Evolutionary conservation across 2,329 filamentous ascomycete species (phyloP).

Genomic region (Hymenoscyphus scutula): DNA sequence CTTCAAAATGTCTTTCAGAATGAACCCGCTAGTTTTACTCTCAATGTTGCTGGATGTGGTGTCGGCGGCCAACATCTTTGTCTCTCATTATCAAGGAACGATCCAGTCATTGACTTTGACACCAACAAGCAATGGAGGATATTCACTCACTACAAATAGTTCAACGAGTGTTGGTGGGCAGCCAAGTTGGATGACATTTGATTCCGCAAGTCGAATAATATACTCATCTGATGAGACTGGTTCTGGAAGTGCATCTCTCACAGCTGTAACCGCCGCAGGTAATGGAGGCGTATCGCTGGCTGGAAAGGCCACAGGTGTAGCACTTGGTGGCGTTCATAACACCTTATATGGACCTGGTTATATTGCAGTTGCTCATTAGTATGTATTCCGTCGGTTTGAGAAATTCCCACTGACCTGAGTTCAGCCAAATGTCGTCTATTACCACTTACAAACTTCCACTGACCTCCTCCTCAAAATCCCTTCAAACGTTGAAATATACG

Average conservation of each 20-base stretch:
- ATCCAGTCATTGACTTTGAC: constrained; percentile 42
- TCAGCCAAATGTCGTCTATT: constrained; percentile 23
- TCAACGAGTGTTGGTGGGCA: constrained; percentile 40
- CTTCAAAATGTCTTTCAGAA: constrained; percentile 10
- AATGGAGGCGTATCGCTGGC: constrained; percentile 41
- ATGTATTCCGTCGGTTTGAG: constrained; percentile 7
- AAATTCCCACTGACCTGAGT: constrained; percentile 11
- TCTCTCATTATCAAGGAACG: constrained; percentile 43
- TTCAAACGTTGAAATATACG: constrained; percentile 43
- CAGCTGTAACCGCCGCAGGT: constrained; percentile 37
- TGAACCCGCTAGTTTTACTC: constrained; percentile 8
- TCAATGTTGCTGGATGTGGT: constrained; percentile 15
- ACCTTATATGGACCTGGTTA: constrained; percentile 26
- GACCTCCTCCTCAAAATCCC: constrained; percentile 4
- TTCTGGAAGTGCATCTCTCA: constrained; percentile 33
- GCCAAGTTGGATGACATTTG: constrained; percentile 46
- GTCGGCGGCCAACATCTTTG: constrained; percentile 22
- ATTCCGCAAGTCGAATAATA: constrained; percentile 39
- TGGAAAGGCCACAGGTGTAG: constrained; percentile 27
- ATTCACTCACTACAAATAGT: constrained; percentile 25
- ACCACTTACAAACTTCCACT: constrained; percentile 28
- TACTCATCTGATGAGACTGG: constrained; percentile 47
- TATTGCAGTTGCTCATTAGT: constrained; percentile 30
- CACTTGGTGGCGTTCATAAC: constrained; percentile 25
- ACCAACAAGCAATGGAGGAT: constrained; percentile 12